Base-by-base conservation (phyloP, 2,329 filamentous ascomycete genomes). In the Metarhizium rileyi region DNA sequence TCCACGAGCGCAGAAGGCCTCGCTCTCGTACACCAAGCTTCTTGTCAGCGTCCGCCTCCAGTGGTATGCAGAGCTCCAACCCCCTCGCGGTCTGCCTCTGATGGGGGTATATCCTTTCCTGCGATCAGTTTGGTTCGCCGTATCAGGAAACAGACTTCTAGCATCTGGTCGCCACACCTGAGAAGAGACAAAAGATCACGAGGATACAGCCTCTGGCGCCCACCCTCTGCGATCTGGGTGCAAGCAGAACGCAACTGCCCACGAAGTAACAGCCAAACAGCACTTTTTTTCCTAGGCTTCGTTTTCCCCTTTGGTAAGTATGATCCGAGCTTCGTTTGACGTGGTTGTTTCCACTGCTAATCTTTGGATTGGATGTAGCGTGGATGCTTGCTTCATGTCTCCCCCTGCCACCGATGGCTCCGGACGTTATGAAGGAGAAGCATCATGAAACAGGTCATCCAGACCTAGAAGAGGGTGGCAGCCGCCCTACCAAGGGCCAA, bases 341-440 rank as follows among this genome's bases (percentile, higher is more conserved):
- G 10, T 23, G 43, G 4, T 38, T 26, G 22, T 61, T 61, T 60
- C 57, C 54, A 50, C 44, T 10, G 38, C 53, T 57, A 53, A 62
- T 53, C 45, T 38, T n/a, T n/a, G n/a, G n/a, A n/a, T n/a, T 10
- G 46, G 20, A 48, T 45, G 57, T 14, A 84, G 85, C 84, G 49
- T 94, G 88, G 88, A 86, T 91, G 70, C 72, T 89, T 54, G 89
- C 84, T 2, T 79, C 87, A 1, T 75, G 90, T 48, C 71, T 93
- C 12, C 86, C 87, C 1, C 67, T 94, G 6, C 86, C 86, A 9
- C 70, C 71, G 1, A 75, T 76, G 49, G 77, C 81, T 8, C 67
- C 71, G 20, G 58, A 67, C 1, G 69, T 76, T 18, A 77, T 80
- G 64, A 69, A 73, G 36, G 74, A 83, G 59, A 64, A 56, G n/a